phyloP scores from a whole-genome alignment of 202 grass and related monocot genomes.

The Alloteropsis angusta region DNA sequence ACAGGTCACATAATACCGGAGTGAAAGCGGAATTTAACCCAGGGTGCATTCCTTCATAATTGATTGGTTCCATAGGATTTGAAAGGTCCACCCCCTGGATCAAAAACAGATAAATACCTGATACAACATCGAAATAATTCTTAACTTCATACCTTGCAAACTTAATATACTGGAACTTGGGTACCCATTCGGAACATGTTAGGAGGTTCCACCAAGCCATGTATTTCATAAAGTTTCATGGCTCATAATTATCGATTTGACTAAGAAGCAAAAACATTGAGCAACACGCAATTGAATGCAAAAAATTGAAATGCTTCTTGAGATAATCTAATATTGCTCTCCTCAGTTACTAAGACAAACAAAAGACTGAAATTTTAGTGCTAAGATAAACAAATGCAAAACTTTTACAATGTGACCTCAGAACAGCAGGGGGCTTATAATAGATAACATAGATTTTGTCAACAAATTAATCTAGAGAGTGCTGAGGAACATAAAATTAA shows the following conservation, averaged over 20 bases:
- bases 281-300: neutral
- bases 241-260: neutral
- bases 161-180: slow-evolving; percentile 27
- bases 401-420: neutral
- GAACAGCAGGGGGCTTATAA: neutral
- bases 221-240: slow-evolving; percentile 1
- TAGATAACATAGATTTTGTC: neutral
- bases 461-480: neutral
- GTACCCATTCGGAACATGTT: slow-evolving; percentile 21
- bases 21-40: slow-evolving; percentile 24
- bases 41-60: slow-evolving; percentile 38
- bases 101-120: slow-evolving; percentile 5
- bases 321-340: neutral
- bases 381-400: neutral
- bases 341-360: neutral
- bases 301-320: neutral
- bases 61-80: slow-evolving; percentile 34
- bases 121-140: slow-evolving; percentile 11
- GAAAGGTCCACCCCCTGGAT: slow-evolving; percentile 46
- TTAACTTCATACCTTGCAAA: slow-evolving; percentile 37
- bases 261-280: neutral
- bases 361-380: neutral
- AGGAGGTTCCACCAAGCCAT: slow-evolving; percentile 33
- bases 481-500: neutral
- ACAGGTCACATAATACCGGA: slow-evolving; percentile 31